Evolutionary conservation across 768 basidiomycete species (phyloP), one percentile per base, ranked within the genome.

Genomic region (Pleurotus eryngii): DNA sequence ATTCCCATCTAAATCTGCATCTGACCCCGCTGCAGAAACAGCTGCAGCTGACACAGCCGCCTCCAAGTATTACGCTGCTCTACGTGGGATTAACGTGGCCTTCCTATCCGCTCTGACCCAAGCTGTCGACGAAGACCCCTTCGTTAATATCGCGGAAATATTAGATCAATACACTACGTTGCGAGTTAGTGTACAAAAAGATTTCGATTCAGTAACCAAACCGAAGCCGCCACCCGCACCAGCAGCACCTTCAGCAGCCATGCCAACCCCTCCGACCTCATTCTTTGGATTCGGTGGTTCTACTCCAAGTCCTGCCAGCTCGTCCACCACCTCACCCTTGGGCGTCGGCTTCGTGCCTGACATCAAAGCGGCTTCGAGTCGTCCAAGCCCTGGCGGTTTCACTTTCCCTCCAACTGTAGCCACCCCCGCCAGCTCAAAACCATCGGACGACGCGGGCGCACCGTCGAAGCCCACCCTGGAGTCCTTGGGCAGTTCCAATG

Each of bases 51-150:
- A 70, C 38, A 64, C 72, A 30, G 62, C 63, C 14, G 75, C 78
- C 37, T 62, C 82, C 14, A 81, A 81, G 53, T 90, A 86, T 65
- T 90, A 83, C 71, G 81, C 73, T 40, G 81, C 83, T 22, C 78
- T 92, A n/a, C 84, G 90, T 37, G 89, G 89, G 12, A 76, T 92
- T 42, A 92, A 92, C 64, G 70, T 79, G 35, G 88, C 87, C 2
- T 74, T 91, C 59, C 66, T 87, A 20, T 72, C 79, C n/a, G 77
- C 81, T 12, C 67, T 89, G 55, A 74, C 80, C 27, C 79, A 80
- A 58, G 80, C 82, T 18, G 74, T 89, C 18, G 81, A 87, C 49
- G 72, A 78, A 14, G 89, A 92, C 69, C 86, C 89, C 2, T 91
- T 90, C 66, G 67, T 71, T n/a, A 86, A 92, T 59, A 65, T 89